A percentile compares a stretch with the other conserved stretches of the same genome.
Conservation (phyloP, 192 early-diverging fungal species). For the Irineochytrium annulatum region DNA sequence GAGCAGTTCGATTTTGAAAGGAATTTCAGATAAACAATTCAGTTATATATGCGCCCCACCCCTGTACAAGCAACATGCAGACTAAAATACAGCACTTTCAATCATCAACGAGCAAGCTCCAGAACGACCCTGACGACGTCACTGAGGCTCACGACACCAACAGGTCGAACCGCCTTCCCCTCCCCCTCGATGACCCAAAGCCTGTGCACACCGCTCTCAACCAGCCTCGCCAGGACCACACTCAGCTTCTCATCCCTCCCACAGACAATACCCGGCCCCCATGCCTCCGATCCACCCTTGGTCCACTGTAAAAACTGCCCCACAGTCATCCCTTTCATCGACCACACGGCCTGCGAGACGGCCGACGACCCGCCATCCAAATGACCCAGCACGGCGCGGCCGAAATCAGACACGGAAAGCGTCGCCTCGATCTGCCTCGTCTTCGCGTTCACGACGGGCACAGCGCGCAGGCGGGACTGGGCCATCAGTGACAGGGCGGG, state of each 20-base stretch:
- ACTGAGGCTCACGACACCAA: background rate
- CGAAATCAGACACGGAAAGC: conserved; percentile 21
- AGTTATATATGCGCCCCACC: too few species aligned
- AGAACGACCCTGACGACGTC: background rate
- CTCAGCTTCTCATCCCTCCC: background rate
- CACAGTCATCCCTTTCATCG: conserved; percentile 13
- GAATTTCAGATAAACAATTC: too few species aligned
- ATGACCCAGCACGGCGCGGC: conserved; percentile 4
- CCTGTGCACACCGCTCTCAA: background rate
- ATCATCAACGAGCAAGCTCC: too few species aligned
- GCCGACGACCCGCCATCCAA: background rate
- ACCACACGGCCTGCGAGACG: conserved; percentile 1
- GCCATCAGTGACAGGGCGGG: conserved; percentile 12
- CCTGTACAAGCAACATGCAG: too few species aligned
- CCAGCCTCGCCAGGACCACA: background rate
- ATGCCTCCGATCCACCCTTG: conserved; percentile 1
- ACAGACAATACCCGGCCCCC: background rate
- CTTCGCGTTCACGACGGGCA: conserved; percentile 21
- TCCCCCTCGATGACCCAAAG: background rate
- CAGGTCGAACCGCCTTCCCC: background rate
- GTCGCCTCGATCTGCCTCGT: conserved; percentile 21
- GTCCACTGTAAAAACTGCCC: conserved; percentile 20
- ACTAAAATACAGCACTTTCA: too few species aligned
- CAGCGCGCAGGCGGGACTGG: conserved; percentile 7
- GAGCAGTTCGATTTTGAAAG: too few species aligned